These are phyloP conservation scores for Polygonum maritimum DNA, from an alignment of 148 eudicot species.

Conservation along the genomic window DNA sequence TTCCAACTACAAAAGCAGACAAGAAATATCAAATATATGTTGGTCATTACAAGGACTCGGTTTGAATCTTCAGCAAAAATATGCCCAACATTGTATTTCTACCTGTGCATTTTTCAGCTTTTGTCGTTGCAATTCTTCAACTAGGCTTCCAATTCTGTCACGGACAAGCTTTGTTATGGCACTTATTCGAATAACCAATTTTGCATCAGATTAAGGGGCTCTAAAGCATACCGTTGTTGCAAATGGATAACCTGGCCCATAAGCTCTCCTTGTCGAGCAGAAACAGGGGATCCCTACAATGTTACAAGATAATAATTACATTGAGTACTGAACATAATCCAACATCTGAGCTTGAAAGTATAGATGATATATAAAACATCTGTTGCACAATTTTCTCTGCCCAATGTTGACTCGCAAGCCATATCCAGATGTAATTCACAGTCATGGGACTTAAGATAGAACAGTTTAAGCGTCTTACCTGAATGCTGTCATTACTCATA, in stretches of 20 bases:
- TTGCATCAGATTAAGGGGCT: background rate
- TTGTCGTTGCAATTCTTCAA: conserved; percentile 36
- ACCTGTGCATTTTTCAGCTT: conserved; percentile 43
- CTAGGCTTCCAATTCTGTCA: conserved; percentile 63
- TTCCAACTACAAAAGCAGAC: conserved; percentile 33
- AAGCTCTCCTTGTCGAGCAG: conserved; percentile 64
- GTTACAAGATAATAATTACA: background rate
- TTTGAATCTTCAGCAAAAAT: background rate
- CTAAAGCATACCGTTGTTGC: conserved; percentile 58
- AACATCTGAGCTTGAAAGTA: background rate
- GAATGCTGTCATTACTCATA: conserved; percentile 26
- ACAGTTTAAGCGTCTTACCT: conserved; percentile 22
- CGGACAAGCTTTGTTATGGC: background rate
- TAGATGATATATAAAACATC: background rate
- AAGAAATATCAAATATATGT: background rate
- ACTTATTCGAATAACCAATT: background rate
- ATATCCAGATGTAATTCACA: background rate
- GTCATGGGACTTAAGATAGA: background rate
- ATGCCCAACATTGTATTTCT: background rate
- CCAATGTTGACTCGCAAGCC: background rate
- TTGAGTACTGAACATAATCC: background rate
- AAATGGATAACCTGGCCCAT: conserved; percentile 58
- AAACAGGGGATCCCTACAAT: conserved; percentile 37
- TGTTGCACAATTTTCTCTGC: background rate
- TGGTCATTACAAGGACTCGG: background rate